A percentile compares a stretch with the other conserved stretches of the same genome.
phyloP scores from a whole-genome alignment of 306 rosid genomes.

The Prunus persica region DNA sequence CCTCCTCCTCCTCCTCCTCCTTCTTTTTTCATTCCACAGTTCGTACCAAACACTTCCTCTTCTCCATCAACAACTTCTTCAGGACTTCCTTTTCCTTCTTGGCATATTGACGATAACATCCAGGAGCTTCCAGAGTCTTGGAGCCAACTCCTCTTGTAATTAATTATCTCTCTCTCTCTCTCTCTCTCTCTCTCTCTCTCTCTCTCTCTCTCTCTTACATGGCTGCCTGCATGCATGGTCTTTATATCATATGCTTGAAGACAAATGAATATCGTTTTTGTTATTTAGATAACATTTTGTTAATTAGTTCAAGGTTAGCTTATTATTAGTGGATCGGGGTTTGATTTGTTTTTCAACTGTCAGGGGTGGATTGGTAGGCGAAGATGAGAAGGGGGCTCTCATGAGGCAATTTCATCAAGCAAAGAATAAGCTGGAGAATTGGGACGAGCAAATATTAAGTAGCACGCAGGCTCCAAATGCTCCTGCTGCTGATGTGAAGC shows the following conservation, averaged over 20 bases:
- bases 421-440: slow-evolving; percentile 57
- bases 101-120: slow-evolving; percentile 36
- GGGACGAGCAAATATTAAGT: slow-evolving; percentile 51
- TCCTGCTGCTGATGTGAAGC: slow-evolving; percentile 57
- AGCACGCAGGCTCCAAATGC: slow-evolving; percentile 36
- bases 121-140: slow-evolving; percentile 79
- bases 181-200: slow-evolving; percentile 3
- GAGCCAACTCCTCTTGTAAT: slow-evolving; percentile 88
- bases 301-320: not conserved
- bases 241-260: not conserved
- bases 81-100: slow-evolving; percentile 50
- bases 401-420: slow-evolving; percentile 38
- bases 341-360: not conserved
- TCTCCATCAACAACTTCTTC: slow-evolving; percentile 22
- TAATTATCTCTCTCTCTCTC: slow-evolving; percentile 2
- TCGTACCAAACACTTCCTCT: slow-evolving; percentile 20
- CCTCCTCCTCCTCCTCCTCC: slow-evolving; percentile 39
- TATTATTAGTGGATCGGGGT: not conserved
- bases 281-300: not conserved
- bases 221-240: slow-evolving; percentile 3
- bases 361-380: slow-evolving; percentile 71
- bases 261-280: not conserved
- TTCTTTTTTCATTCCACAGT: slow-evolving; percentile 16
- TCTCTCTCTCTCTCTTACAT: slow-evolving; percentile 10
- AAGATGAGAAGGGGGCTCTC: slow-evolving; percentile 54